These are phyloP conservation scores for Penicillium fimorum DNA, from an alignment of 495 filamentous ascomycete genomes.

Conservation along the genomic window DNA sequence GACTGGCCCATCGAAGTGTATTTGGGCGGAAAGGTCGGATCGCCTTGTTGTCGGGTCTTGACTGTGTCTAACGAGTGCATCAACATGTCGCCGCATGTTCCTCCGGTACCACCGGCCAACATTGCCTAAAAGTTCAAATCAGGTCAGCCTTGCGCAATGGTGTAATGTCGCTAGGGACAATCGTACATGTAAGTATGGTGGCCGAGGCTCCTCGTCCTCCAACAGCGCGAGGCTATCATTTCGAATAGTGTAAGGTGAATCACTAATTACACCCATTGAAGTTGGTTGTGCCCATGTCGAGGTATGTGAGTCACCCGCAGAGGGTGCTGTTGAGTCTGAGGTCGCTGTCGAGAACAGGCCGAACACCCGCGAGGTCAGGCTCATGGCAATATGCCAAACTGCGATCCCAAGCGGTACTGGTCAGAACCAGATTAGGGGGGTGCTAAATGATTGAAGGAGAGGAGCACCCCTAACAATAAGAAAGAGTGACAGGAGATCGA, in stretches of 20 bases:
- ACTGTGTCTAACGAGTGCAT: slow-evolving; percentile 99
- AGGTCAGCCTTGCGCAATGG: slow-evolving; percentile 7
- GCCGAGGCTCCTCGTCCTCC: slow-evolving; percentile 53
- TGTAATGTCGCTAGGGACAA: slow-evolving; percentile 2
- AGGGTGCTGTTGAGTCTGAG: slow-evolving; percentile 21
- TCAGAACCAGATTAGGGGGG: slow-evolving; percentile 30
- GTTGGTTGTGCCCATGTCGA: slow-evolving; percentile 1
- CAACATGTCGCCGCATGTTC: slow-evolving; percentile 90
- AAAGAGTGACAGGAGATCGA: slow-evolving; percentile 25
- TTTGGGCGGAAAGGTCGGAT: slow-evolving; percentile 84
- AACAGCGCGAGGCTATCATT: slow-evolving; percentile 15
- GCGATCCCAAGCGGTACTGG: slow-evolving; percentile 34
- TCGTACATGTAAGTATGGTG: slow-evolving; percentile 66
- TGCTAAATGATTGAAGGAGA: slow-evolving; percentile 17
- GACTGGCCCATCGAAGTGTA: slow-evolving; percentile 86
- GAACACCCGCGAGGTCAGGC: slow-evolving; percentile 46
- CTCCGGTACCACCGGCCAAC: slow-evolving; percentile 89
- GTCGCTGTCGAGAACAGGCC: slow-evolving; percentile 43
- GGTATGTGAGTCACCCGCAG: slow-evolving; percentile 17
- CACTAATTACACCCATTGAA: slow-evolving; percentile 1
- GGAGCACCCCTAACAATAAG: slow-evolving; percentile 19
- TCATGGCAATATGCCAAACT: slow-evolving; percentile 44
- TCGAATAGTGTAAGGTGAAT: slow-evolving; percentile 17
- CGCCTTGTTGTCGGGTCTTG: slow-evolving; percentile 97
- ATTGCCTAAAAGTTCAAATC: slow-evolving; percentile 62